These are phyloP conservation scores for Coniochaeta ligniaria DNA, from an alignment of 2,329 filamentous ascomycete genomes.

Conservation along the genomic window DNA sequence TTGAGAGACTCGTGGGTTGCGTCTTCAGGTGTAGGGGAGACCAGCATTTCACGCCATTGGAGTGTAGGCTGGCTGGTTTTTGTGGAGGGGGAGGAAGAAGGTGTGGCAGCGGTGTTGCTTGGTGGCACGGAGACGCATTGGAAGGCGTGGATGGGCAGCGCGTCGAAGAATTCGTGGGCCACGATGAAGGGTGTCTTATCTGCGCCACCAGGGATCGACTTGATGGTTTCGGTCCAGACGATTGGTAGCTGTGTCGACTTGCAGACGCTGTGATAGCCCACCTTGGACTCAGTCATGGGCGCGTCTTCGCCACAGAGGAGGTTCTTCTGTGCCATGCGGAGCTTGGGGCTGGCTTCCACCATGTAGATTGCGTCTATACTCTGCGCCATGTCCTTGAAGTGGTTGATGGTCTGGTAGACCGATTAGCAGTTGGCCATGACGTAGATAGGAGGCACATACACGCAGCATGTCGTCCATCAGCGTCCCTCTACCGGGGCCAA, in stretches of 20 bases:
- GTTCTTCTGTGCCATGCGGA: slow-evolving; percentile 71
- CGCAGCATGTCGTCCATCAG: slow-evolving; percentile 95
- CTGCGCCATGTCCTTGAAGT: slow-evolving; percentile 70
- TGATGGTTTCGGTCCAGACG: slow-evolving; percentile 84
- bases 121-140: slow-evolving; percentile 54
- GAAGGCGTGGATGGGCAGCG: slow-evolving; percentile 92
- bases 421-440: slow-evolving; percentile 2
- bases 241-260: slow-evolving; percentile 71
- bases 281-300: slow-evolving; percentile 60
- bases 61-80: slow-evolving; percentile 26
- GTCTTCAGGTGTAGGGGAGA: slow-evolving; percentile 56
- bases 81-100: slow-evolving; percentile 29
- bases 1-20: slow-evolving; percentile 46
- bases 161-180: slow-evolving; percentile 98
- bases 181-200: slow-evolving; percentile 83
- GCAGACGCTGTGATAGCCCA: slow-evolving; percentile 66
- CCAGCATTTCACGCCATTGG: slow-evolving; percentile 80
- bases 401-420: slow-evolving; percentile 62
- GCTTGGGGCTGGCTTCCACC: slow-evolving; percentile 81
- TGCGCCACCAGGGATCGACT: slow-evolving; percentile 64
- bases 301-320: slow-evolving; percentile 71
- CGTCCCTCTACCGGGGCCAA: slow-evolving; percentile 89
- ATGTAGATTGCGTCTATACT: slow-evolving; percentile 86
- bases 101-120: slow-evolving; percentile 23
- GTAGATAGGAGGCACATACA: slow-evolving; percentile 43